A percentile compares a stretch with the other conserved stretches of the same genome.
Conservation (phyloP, 331 rosid species). For the Ulmus americana region DNA sequence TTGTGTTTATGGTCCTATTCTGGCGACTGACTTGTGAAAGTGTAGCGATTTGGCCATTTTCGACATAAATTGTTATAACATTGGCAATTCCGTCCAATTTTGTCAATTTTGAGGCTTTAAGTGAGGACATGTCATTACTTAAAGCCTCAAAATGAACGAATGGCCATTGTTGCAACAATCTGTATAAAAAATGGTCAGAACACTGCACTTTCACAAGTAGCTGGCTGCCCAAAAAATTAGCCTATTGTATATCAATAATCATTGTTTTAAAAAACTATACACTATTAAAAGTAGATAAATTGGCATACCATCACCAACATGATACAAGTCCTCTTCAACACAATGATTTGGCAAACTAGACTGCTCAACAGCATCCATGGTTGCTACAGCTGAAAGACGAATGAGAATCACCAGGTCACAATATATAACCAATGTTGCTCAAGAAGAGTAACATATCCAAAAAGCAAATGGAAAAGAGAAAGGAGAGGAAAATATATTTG, state of each 20-base stretch:
- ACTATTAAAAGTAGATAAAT: neutral
- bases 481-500: constrained; percentile 1
- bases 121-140: neutral
- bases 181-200: too few species aligned
- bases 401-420: neutral
- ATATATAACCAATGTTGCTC: neutral
- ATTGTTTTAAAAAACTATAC: too few species aligned
- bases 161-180: too few species aligned
- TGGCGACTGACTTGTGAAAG: too few species aligned
- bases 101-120: neutral
- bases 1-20: too few species aligned
- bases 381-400: constrained; percentile 14
- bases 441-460: neutral
- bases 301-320: constrained; percentile 20
- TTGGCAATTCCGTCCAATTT: too few species aligned
- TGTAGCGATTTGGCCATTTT: too few species aligned
- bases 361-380: constrained; percentile 13
- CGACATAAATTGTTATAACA: too few species aligned
- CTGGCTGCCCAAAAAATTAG: too few species aligned
- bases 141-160: too few species aligned
- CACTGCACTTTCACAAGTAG: too few species aligned
- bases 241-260: too few species aligned
- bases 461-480: neutral
- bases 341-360: constrained; percentile 8
- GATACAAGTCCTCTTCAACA: constrained; percentile 21